These are phyloP conservation scores for Penicillium sp. DNA, from an alignment of 2,329 filamentous ascomycete species.

Conservation along the genomic window DNA sequence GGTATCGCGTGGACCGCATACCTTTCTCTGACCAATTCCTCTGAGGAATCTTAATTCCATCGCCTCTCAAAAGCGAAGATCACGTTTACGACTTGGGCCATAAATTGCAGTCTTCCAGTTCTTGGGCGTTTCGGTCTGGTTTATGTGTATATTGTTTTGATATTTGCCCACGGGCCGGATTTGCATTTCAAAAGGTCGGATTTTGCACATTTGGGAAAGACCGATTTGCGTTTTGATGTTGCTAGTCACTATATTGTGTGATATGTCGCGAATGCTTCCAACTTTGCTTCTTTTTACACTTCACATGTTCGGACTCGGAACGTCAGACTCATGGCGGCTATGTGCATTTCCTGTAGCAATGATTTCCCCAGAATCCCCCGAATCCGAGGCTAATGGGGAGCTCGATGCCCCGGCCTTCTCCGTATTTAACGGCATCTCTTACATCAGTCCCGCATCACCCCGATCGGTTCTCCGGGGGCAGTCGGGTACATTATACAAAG, in stretches of 20 bases:
- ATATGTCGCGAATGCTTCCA: conserved; percentile 7
- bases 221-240: conserved; percentile 3
- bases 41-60: conserved; percentile 62
- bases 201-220: conserved; percentile 10
- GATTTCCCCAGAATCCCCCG: conserved; percentile 27
- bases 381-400: conserved; percentile 25
- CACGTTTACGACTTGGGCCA: conserved; percentile 17
- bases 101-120: conserved; percentile 12
- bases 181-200: conserved; percentile 19
- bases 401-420: conserved; percentile 25
- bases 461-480: conserved; percentile 34
- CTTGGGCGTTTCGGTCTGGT: conserved; percentile 18
- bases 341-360: conserved; percentile 25
- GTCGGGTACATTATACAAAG: conserved; percentile 1
- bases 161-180: conserved; percentile 7
- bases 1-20: conserved; percentile 99
- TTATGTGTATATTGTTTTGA: conserved; percentile 17
- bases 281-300: neutral
- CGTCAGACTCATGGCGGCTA: conserved; percentile 13
- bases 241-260: neutral
- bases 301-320: neutral
- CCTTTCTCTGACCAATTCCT: conserved; percentile 84
- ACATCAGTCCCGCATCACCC: conserved; percentile 47
- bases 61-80: conserved; percentile 6
- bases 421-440: conserved; percentile 31